Base-by-base conservation (phyloP, 2,329 filamentous ascomycete genomes). In the Fragosphaeria purpurea region DNA sequence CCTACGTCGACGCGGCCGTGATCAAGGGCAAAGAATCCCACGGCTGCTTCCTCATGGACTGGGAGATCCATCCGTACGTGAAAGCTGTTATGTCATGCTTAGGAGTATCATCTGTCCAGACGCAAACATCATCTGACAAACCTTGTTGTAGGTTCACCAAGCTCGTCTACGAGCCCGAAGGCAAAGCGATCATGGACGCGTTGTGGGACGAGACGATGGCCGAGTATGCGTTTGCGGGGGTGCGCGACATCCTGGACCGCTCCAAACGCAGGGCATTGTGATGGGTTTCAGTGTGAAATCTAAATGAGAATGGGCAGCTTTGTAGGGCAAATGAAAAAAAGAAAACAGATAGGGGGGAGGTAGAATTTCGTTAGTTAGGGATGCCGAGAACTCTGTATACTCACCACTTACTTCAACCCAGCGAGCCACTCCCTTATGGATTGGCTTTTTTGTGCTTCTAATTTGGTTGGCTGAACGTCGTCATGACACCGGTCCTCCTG, bases 11-110 rank as follows among this genome's bases (percentile, higher is more conserved):
- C 57, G 74, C 74, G 0, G 62, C 60, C 0, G 62, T 71, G 1
- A 61, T 64, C 0, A 67, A 76, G 48, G 75, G 74, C 0, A 66
- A 65, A 42, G 72, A 76, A 57, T 71, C 70, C 0, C 75, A 79
- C 56, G 74, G 74, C 0, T 72, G 68, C 43, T 76, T 72, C 52
- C 41, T 77, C 35, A 44, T 50, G 33, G 48, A 48, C 41, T 48
- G 48, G 45, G 38, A 39, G 7, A 46, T 48, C 8, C 34, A 45
- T 13, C 45, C 51, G 51, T 53, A 34, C 44, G 51, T 50, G 6
- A 6, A 13, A 11, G 3, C 11, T 38, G 7, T 37, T 4, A 22
- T 22, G 22, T 22, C 22, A 22, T 22, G 22, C 2, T 22, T 22
- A 22, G 22, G 22, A 22, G 22, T 22, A 22, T 22, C 22, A 22